phyloP scores from a whole-genome alignment of 148 eudicot species.

The Fagopyrum esculentum region DNA sequence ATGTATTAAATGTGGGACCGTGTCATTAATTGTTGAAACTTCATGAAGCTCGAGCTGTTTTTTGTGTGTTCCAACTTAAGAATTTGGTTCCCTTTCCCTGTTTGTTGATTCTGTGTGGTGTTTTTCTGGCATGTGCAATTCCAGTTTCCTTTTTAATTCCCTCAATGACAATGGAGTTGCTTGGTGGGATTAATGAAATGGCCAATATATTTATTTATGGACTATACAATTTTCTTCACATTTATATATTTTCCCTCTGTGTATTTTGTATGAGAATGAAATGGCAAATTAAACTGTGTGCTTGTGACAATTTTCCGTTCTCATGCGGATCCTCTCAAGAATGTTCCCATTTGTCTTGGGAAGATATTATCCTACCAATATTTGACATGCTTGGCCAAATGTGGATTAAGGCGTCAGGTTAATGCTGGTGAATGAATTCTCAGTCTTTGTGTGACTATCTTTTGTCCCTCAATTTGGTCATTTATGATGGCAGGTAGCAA shows the following conservation, averaged over 20 bases:
- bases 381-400: background rate
- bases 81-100: background rate
- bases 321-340: background rate
- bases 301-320: background rate
- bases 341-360: background rate
- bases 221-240: background rate
- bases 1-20: background rate
- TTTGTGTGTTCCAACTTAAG: background rate
- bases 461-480: background rate
- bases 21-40: background rate
- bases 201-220: background rate
- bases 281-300: background rate
- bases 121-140: background rate
- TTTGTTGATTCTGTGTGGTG: background rate
- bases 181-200: background rate
- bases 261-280: background rate
- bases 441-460: background rate
- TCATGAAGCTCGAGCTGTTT: background rate
- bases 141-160: background rate
- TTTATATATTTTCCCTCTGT: background rate
- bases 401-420: constrained; percentile 3
- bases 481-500: constrained; percentile 67
- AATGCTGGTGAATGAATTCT: background rate
- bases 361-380: background rate
- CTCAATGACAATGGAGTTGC: background rate